Evolutionary conservation across 2,329 filamentous ascomycete genomes (phyloP).

Genomic region (Penicillium sp.): DNA sequence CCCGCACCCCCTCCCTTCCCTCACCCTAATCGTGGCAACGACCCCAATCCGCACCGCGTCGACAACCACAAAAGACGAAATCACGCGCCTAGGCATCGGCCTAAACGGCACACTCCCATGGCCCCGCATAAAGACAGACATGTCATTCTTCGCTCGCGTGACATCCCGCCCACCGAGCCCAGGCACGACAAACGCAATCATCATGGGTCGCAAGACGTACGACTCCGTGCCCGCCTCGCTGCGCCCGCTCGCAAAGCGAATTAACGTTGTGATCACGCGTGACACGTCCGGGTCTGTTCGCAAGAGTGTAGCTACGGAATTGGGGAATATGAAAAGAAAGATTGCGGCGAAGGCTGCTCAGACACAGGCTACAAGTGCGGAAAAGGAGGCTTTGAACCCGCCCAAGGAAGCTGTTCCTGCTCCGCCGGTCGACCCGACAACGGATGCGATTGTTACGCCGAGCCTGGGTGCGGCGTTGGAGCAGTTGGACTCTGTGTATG

Average conservation of each 20-base stretch:
- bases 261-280: constrained; percentile 78
- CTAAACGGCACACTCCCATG: constrained; percentile 77
- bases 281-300: constrained; percentile 33
- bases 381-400: not conserved
- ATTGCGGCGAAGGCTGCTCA: constrained; percentile 21
- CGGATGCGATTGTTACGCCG: constrained; percentile 52
- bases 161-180: constrained; percentile 61
- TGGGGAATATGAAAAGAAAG: constrained; percentile 32
- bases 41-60: constrained; percentile 55
- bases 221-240: constrained; percentile 79
- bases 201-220: constrained; percentile 98
- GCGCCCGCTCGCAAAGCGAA: constrained; percentile 73
- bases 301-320: constrained; percentile 36
- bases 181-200: constrained; percentile 65
- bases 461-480: constrained; percentile 61
- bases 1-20: constrained; percentile 46
- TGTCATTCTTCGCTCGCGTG: constrained; percentile 91
- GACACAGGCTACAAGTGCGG: constrained; percentile 1
- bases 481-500: constrained; percentile 33
- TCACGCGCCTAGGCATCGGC: constrained; percentile 84
- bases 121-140: constrained; percentile 84
- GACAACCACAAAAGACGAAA: constrained; percentile 61
- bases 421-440: constrained; percentile 19
- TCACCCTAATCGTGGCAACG: constrained; percentile 94
- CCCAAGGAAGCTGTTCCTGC: not conserved